These are phyloP conservation scores for Tuber brumale DNA, from an alignment of 495 filamentous ascomycete species.

Conservation along the genomic window DNA sequence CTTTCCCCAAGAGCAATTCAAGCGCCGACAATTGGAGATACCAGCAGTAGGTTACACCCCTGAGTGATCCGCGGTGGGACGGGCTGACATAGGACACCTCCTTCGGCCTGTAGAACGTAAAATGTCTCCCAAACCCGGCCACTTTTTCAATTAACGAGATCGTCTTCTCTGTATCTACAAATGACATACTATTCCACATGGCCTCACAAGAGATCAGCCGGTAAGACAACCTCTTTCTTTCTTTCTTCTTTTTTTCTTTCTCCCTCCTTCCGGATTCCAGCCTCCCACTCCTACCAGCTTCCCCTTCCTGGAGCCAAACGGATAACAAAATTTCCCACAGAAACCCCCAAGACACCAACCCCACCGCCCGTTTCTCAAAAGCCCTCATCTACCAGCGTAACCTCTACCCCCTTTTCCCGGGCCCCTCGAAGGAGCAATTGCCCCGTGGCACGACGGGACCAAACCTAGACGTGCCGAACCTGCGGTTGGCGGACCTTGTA, in stretches of 20 bases:
- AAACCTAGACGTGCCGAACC: conserved; percentile 72
- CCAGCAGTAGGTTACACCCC: conserved; percentile 18
- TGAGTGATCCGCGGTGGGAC: conserved; percentile 4
- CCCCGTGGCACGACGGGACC: conserved; percentile 54
- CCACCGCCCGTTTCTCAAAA: conserved; percentile 58
- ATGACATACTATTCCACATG: conserved; percentile 76
- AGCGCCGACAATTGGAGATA: conserved; percentile 58
- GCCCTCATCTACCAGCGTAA: conserved; percentile 81
- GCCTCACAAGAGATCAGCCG: conserved; percentile 63
- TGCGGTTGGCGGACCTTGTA: conserved; percentile 86
- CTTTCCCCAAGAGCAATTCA: conserved; percentile 82
- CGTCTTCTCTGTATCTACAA: conserved; percentile 68
- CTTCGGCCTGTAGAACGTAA: conserved; percentile 52
- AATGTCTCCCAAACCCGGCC: conserved; percentile 79
- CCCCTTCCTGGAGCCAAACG: conserved; percentile 24
- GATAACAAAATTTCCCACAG: conserved; percentile 33
- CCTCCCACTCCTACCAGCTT: not conserved
- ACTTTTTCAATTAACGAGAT: conserved; percentile 79
- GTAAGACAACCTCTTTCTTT: conserved; percentile 19
- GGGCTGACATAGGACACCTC: not conserved
- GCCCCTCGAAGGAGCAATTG: conserved; percentile 57
- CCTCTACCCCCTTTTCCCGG: conserved; percentile 83
- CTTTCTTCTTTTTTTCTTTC: not conserved
- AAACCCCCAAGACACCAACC: conserved; percentile 51
- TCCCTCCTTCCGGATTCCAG: not conserved